Evolutionary conservation across 1,139 yeast species (phyloP).

Genomic region (Taphrina communis): DNA sequence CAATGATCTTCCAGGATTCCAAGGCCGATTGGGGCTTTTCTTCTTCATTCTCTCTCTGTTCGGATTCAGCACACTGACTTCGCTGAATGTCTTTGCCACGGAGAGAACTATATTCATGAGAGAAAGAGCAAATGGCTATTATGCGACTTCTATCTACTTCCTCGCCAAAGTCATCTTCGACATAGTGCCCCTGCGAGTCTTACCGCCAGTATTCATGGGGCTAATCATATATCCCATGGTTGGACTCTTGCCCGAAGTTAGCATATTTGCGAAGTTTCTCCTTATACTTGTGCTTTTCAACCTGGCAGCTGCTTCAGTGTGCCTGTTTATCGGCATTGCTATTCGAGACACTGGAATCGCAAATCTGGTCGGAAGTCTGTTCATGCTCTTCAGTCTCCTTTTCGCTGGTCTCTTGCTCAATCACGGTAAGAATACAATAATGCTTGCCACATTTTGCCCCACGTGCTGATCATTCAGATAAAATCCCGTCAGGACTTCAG

Average conservation of each 20-base stretch:
- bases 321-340: constrained; percentile 82
- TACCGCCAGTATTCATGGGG: constrained; percentile 86
- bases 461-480: constrained; percentile 52
- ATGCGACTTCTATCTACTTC: constrained; percentile 83
- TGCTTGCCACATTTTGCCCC: too few species aligned
- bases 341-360: constrained; percentile 93
- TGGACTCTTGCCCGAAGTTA: constrained; percentile 70
- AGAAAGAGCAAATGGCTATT: constrained; percentile 93
- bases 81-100: constrained; percentile 76
- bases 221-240: constrained; percentile 89
- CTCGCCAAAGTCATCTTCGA: constrained; percentile 85
- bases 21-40: constrained; percentile 88
- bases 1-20: constrained; percentile 94
- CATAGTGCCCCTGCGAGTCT: constrained; percentile 81
- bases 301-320: constrained; percentile 81
- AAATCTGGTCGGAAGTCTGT: constrained; percentile 82
- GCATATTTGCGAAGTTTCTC: constrained; percentile 71
- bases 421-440: constrained; percentile 51
- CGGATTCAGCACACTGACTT: constrained; percentile 92
- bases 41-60: constrained; percentile 80
- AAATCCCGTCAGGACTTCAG: constrained; percentile 70
- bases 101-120: constrained; percentile 88
- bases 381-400: constrained; percentile 78
- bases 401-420: constrained; percentile 94
- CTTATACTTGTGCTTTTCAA: constrained; percentile 78